phyloP scores from a whole-genome alignment of 305 asterid genomes.

The Withania somnifera region DNA sequence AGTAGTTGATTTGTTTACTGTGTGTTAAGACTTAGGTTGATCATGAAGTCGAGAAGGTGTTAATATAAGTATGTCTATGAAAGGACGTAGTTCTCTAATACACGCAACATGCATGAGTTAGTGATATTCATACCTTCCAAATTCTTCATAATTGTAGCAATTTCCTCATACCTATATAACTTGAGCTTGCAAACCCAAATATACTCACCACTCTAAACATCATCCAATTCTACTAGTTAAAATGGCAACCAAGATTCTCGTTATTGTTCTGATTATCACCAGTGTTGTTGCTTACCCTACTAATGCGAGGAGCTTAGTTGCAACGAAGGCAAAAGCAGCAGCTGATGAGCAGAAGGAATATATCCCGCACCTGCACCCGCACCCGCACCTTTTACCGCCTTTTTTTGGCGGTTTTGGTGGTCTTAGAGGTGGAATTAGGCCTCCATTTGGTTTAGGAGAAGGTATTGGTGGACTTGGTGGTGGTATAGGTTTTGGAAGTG shows the following conservation, averaged over 20 bases:
- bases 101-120: neutral
- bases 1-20: neutral
- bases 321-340: neutral
- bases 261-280: neutral
- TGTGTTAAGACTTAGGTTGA: conserved; percentile 6
- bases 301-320: neutral
- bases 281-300: neutral
- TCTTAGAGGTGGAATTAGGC: neutral
- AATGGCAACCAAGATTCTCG: conserved; percentile 11
- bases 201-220: neutral
- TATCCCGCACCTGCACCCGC: conserved; percentile 20
- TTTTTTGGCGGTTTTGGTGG: conserved; percentile 8
- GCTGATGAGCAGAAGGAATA: conserved; percentile 8
- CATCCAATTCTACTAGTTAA: neutral
- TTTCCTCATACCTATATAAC: neutral
- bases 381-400: conserved; percentile 15
- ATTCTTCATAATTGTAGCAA: neutral
- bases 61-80: neutral
- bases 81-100: neutral
- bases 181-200: neutral
- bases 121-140: neutral
- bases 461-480: conserved; percentile 7
- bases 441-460: neutral
- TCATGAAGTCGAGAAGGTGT: conserved; percentile 7
- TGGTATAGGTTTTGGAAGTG: conserved; percentile 5